phyloP scores from a whole-genome alignment of 2,329 filamentous ascomycete genomes.

The Exophiala alcalophila region DNA sequence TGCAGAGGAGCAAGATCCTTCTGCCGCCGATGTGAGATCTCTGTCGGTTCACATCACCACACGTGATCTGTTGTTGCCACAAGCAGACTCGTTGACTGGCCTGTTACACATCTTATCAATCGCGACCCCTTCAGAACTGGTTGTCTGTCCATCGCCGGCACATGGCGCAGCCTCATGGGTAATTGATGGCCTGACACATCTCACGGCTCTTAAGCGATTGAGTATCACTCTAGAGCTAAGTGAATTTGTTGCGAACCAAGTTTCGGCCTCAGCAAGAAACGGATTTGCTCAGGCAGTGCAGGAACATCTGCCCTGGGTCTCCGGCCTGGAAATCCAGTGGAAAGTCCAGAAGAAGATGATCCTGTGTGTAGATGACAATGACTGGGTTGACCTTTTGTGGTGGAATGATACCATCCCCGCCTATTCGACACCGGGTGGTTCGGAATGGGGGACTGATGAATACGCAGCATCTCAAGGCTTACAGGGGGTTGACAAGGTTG shows the following conservation, averaged over 20 bases:
- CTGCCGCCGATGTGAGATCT: too few relatives aligned
- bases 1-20: too few relatives aligned
- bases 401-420: neutral
- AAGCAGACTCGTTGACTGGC: constrained; percentile 12
- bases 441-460: neutral
- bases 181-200: constrained; percentile 7
- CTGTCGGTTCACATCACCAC: constrained; percentile 10
- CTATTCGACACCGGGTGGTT: neutral
- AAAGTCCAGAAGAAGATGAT: constrained; percentile 1
- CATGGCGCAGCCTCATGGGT: constrained; percentile 11
- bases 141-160: neutral
- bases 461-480: too few relatives aligned
- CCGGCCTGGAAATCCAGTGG: constrained; percentile 6
- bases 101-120: constrained; percentile 10
- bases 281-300: neutral
- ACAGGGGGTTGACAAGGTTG: neutral
- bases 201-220: constrained; percentile 11
- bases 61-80: constrained; percentile 11
- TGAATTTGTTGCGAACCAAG: constrained; percentile 1
- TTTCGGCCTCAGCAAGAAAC: neutral
- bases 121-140: neutral
- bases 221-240: constrained; percentile 12
- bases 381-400: constrained; percentile 6
- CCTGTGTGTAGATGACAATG: constrained; percentile 1
- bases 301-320: neutral